phyloP scores from a whole-genome alignment of 202 grass and related monocot species.

The Zizania palustris region DNA sequence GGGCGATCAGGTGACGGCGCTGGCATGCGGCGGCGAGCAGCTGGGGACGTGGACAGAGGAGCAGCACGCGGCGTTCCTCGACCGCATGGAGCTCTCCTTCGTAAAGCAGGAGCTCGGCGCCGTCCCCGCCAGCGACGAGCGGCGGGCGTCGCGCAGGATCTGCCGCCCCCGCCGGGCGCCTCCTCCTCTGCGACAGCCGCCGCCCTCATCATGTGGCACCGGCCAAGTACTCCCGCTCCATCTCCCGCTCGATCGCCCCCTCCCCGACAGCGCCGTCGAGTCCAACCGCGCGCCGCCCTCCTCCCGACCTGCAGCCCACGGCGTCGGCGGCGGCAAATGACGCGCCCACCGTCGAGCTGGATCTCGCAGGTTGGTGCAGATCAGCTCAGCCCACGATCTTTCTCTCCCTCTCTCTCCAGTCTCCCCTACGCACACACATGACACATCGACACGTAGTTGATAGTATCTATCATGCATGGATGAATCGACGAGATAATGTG shows the following conservation, averaged over 20 bases:
- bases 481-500: not conserved
- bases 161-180: slow-evolving; percentile 13
- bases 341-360: not conserved
- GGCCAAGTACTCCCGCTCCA: not conserved
- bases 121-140: slow-evolving; percentile 30
- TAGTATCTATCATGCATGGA: not conserved
- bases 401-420: not conserved
- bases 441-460: too few species aligned
- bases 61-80: slow-evolving; percentile 69
- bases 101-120: slow-evolving; percentile 49
- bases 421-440: not conserved
- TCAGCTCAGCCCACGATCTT: not conserved
- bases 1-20: slow-evolving; percentile 49
- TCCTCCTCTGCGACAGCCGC: not conserved
- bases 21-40: slow-evolving; percentile 20
- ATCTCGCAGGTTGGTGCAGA: slow-evolving; percentile 32
- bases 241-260: slow-evolving; percentile 52
- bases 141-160: slow-evolving; percentile 42
- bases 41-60: slow-evolving; percentile 68
- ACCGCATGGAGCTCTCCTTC: slow-evolving; percentile 68
- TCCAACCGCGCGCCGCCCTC: slow-evolving; percentile 49
- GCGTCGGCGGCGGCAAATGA: slow-evolving; percentile 31
- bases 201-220: not conserved
- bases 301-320: slow-evolving; percentile 12
- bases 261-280: slow-evolving; percentile 78